A percentile compares a stretch with the other conserved stretches of the same genome.
Evolutionary conservation across 768 basidiomycete genomes (phyloP).

Genomic region (Tephrocybe sp.): DNA sequence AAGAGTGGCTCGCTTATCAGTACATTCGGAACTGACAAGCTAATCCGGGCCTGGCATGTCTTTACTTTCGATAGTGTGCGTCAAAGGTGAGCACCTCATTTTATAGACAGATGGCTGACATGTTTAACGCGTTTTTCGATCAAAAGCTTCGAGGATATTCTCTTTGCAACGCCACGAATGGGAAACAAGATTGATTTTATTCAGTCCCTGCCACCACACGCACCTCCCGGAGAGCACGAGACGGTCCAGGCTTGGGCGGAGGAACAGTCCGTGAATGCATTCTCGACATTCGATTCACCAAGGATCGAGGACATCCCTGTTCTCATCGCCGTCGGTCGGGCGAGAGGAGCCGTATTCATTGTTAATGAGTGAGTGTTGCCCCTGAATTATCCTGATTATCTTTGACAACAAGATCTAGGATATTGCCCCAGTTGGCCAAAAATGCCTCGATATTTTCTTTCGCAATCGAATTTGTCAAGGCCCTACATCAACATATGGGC

Average conservation of each 20-base stretch:
- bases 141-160: constrained; percentile 24
- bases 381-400: not conserved
- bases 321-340: constrained; percentile 20
- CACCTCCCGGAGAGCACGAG: constrained; percentile 9
- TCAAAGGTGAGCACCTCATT: constrained; percentile 16
- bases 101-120: not conserved
- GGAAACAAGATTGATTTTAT: constrained; percentile 22
- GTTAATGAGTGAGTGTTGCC: constrained; percentile 20
- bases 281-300: constrained; percentile 19
- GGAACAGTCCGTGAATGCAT: constrained; percentile 18
- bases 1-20: constrained; percentile 13
- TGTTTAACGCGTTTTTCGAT: not conserved
- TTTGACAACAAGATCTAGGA: constrained; percentile 6
- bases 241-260: constrained; percentile 19
- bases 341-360: constrained; percentile 20
- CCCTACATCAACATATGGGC: constrained; percentile 19
- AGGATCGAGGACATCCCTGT: constrained; percentile 22
- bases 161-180: constrained; percentile 12
- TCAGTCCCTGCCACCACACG: constrained; percentile 13
- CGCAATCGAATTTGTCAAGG: constrained; percentile 23
- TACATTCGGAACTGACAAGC: constrained; percentile 11
- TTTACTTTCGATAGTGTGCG: constrained; percentile 25
- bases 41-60: constrained; percentile 20
- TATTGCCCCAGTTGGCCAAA: constrained; percentile 24
- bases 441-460: constrained; percentile 21